Base-by-base conservation (phyloP, 768 basidiomycete genomes). In the Boletus coccyginus region DNA sequence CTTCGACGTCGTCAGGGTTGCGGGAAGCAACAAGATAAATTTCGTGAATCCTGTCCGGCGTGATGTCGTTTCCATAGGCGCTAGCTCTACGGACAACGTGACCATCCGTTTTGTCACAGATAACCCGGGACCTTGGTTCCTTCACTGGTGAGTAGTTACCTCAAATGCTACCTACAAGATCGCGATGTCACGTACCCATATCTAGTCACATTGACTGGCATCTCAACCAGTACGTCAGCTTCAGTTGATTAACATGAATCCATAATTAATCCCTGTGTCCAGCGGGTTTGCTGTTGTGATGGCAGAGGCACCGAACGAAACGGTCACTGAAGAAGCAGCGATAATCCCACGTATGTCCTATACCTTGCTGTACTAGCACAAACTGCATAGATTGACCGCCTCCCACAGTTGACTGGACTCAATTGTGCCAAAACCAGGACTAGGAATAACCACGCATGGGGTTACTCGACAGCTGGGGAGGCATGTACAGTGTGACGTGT, bases 81-180 rank as follows among this genome's bases (percentile, higher is more conserved):
- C 17, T 3, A 45, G 35, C 3, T 53, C 79, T 66, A 62, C 51
- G 3, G 68, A 80, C 70, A 70, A 78, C 62, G 81, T 82, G 29
- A 79, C 79, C 6, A 74, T 89, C 48, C 78, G 85, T 50, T 87
- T 85, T 68, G 65, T 70, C 19, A 85, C 85, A 0, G 80, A 88
- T 58, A 88, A 88, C 65, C 76, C 86, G 2, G 87, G 86, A 9
- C 80, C 81, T 13, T 85, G 83, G 60, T 24, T 53, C 38, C 52
- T 53, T 24, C 52, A 54, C 21, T 54, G 53, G 53, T 47, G 53
- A 54, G 53, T 27, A 3, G 38, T 21, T 3, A 2, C 10, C 13
- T 35, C 13, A 3, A 24, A 4, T 24, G 0, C 4, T 27, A 27
- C 27, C 6, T 19, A 12, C 19, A 2, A 44, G 29, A 41, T 43